These are phyloP conservation scores for Athelia sp. DNA, from an alignment of 1,284 basidiomycete species.

Conservation along the genomic window DNA sequence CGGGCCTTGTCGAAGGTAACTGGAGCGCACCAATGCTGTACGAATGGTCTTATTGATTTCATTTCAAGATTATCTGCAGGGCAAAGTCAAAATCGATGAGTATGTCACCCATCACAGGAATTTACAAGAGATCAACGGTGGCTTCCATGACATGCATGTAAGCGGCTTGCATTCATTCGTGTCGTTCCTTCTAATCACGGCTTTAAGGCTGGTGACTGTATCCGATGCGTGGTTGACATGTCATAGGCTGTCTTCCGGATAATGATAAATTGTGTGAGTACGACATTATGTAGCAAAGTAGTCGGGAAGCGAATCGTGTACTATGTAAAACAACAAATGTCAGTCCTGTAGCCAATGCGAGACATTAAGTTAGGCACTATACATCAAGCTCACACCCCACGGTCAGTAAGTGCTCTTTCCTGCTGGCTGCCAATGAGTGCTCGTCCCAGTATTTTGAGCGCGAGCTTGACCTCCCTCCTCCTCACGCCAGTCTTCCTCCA, in stretches of 20 bases:
- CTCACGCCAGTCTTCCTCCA: conserved; percentile 69
- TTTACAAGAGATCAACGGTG: conserved; percentile 80
- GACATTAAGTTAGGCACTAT: too few relatives aligned
- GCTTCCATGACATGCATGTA: conserved; percentile 95
- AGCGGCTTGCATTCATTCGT: conserved; percentile 25
- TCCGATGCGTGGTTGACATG: conserved; percentile 89
- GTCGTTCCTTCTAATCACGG: conserved; percentile 2
- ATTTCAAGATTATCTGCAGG: conserved; percentile 61
- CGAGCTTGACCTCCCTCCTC: conserved; percentile 59
- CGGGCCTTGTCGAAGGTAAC: conserved; percentile 79
- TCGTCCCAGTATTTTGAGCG: conserved; percentile 60
- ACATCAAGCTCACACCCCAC: conserved; percentile 32
- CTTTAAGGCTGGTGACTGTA: conserved; percentile 77
- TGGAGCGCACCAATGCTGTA: conserved; percentile 3
- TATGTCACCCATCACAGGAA: conserved; percentile 82
- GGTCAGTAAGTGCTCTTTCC: conserved; percentile 43
- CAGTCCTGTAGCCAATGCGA: too few relatives aligned
- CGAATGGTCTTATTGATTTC: neutral
- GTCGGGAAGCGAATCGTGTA: conserved; percentile 3
- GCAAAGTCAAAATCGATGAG: conserved; percentile 81
- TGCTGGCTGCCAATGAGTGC: conserved; percentile 60
- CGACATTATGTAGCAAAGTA: neutral
- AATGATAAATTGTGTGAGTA: conserved; percentile 7
- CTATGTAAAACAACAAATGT: neutral
- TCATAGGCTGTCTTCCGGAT: conserved; percentile 22